Evolutionary conservation across 495 filamentous ascomycete genomes (phyloP).

Genomic region (Trichoderma gamsii): DNA sequence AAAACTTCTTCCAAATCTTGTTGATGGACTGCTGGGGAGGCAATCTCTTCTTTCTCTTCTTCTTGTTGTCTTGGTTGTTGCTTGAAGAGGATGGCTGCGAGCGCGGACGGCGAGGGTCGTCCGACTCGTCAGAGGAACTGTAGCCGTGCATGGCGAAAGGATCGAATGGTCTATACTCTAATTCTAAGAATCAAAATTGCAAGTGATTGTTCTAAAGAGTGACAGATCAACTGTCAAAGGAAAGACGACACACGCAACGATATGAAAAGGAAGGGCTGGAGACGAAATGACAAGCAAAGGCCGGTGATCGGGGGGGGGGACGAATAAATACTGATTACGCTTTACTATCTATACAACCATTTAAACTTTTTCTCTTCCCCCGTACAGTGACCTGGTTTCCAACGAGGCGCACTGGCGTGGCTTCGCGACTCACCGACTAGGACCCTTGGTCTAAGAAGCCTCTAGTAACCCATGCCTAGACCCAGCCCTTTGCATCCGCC

Average conservation of each 20-base stretch:
- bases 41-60: slow-evolving; percentile 52
- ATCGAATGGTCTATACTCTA: slow-evolving; percentile 17
- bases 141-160: slow-evolving; percentile 28
- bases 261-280: not conserved
- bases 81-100: slow-evolving; percentile 20
- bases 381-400: not conserved
- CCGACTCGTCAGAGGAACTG: slow-evolving; percentile 33
- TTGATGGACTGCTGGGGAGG: slow-evolving; percentile 70
- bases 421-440: slow-evolving; percentile 10
- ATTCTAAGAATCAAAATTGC: not conserved
- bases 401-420: slow-evolving; percentile 6
- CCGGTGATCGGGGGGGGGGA: not conserved
- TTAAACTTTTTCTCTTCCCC: not conserved
- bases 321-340: not conserved
- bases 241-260: not conserved
- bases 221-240: not conserved
- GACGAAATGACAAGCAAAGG: not conserved
- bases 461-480: not conserved
- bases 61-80: slow-evolving; percentile 25
- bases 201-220: not conserved
- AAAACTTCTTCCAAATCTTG: slow-evolving; percentile 77
- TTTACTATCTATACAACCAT: not conserved
- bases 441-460: not conserved
- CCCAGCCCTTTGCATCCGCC: not conserved
- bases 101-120: slow-evolving; percentile 25